Base-by-base conservation (phyloP, 768 basidiomycete species). In the Pisolithus marmoratus region DNA sequence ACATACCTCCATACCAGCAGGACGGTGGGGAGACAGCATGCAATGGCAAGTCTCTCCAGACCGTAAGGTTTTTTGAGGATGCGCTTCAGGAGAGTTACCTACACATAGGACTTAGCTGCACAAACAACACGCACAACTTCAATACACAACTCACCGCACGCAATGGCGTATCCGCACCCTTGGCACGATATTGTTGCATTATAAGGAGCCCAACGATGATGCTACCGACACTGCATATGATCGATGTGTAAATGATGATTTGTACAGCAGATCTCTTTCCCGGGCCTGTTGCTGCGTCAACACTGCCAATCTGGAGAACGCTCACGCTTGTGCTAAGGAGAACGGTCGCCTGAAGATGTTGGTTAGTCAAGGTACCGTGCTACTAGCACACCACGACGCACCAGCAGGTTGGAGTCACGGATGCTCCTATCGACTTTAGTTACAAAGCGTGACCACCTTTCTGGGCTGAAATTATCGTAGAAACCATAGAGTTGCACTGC, bases 21-120 rank as follows among this genome's bases (percentile, higher is more conserved):
- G 34, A 70, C 70, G 31, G 74, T 71, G 6, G 73, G 73, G 40
- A 75, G 64, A 51, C 68, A 71, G 46, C 69, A 75, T 46, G 71
- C 61, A 31, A 74, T 69, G 5, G 74, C 63, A 27, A 76, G 59
- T 12, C 65, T 60, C 46, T 74, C 72, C 2, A 71, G 54, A 14
- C 72, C 70, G 19, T 63, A 54, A 8, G 47, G 46, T 24, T 59
- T 54, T 12, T 58, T 54, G 5, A 67, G 48, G 14, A 67, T 67
- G 4, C 63, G 65, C 44, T 59, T 65, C 48, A 67, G 44, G 2
- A 65, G 55, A 15, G 54, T 44, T 15, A 67, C 55, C 65, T 67
- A 26, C 37, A 12, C 19, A 41, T 38, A 48, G 19, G 37, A 15
- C 46, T 63, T 17, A 57, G 26, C 19, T 17, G 8, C 5, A 22